Conservation (phyloP, 768 basidiomycete species). For the Hemileccinum impolitum region DNA sequence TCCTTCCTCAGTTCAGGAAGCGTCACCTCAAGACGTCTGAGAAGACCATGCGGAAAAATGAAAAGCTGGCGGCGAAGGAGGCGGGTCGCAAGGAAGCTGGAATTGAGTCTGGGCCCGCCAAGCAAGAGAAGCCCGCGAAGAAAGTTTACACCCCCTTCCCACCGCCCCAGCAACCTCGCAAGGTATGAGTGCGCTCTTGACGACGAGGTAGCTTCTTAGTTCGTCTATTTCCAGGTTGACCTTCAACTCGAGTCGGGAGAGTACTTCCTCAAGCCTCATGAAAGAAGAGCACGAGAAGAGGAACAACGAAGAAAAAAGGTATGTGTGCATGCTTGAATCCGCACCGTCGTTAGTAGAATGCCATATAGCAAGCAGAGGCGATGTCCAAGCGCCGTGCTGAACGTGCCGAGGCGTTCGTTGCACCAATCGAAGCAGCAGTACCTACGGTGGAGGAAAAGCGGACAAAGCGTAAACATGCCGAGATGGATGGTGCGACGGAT, state of each 20-base stretch:
- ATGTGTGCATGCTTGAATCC: not conserved
- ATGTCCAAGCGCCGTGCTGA: slow-evolving; percentile 69
- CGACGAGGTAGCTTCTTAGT: slow-evolving; percentile 5
- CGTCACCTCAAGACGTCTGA: slow-evolving; percentile 90
- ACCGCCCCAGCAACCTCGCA: slow-evolving; percentile 88
- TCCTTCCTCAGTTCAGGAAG: slow-evolving; percentile 94
- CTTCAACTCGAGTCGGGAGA: slow-evolving; percentile 95
- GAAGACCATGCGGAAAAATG: slow-evolving; percentile 90
- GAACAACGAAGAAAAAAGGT: slow-evolving; percentile 70
- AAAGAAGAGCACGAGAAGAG: slow-evolving; percentile 77
- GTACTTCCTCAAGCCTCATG: slow-evolving; percentile 91
- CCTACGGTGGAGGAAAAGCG: slow-evolving; percentile 78
- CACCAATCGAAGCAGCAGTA: slow-evolving; percentile 75
- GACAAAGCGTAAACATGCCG: slow-evolving; percentile 48
- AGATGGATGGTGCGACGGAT: slow-evolving; percentile 34
- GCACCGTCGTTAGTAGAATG: not conserved
- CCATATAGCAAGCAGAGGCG: slow-evolving; percentile 69
- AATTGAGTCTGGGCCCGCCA: slow-evolving; percentile 37
- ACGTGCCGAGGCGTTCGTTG: slow-evolving; percentile 84
- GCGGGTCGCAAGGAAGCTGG: slow-evolving; percentile 69
- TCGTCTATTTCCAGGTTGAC: slow-evolving; percentile 58
- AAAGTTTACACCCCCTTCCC: slow-evolving; percentile 99
- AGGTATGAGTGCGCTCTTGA: slow-evolving; percentile 46
- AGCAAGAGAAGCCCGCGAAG: slow-evolving; percentile 62
- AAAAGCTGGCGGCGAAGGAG: slow-evolving; percentile 54